These are phyloP conservation scores for Fomitopsis serialis DNA, from an alignment of 768 basidiomycete species.

Conservation along the genomic window DNA sequence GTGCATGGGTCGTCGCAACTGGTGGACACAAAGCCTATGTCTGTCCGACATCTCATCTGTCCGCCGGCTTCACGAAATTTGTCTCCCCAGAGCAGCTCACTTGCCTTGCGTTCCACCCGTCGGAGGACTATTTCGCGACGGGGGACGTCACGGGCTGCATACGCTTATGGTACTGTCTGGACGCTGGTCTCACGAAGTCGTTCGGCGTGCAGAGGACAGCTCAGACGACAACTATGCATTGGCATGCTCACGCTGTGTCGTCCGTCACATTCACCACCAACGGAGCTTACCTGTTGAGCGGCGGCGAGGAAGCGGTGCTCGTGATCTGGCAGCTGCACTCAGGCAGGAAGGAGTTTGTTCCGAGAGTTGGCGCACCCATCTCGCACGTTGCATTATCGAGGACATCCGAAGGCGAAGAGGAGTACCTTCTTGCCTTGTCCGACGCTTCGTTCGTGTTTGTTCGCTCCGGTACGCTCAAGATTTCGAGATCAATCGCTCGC, in stretches of 20 bases:
- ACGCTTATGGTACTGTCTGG: slow-evolving; percentile 89
- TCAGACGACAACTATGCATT: slow-evolving; percentile 84
- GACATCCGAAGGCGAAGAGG: slow-evolving; percentile 58
- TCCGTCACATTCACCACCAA: slow-evolving; percentile 84
- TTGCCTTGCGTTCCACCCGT: slow-evolving; percentile 83
- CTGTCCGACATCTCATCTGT: slow-evolving; percentile 48
- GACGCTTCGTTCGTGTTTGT: slow-evolving; percentile 82
- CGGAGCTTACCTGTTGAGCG: slow-evolving; percentile 88
- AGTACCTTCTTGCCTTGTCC: slow-evolving; percentile 76
- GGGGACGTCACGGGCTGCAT: slow-evolving; percentile 85
- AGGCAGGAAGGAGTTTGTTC: slow-evolving; percentile 87
- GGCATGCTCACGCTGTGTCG: slow-evolving; percentile 94
- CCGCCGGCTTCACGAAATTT: slow-evolving; percentile 75
- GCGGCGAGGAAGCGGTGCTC: slow-evolving; percentile 93
- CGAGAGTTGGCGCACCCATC: slow-evolving; percentile 86
- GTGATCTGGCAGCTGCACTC: slow-evolving; percentile 95
- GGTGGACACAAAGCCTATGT: slow-evolving; percentile 79
- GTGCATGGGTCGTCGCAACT: slow-evolving; percentile 70
- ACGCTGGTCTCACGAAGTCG: slow-evolving; percentile 40
- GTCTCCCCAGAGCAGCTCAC: slow-evolving; percentile 77
- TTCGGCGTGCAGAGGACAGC: slow-evolving; percentile 71
- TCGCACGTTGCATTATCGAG: slow-evolving; percentile 58
- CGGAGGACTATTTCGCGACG: slow-evolving; percentile 91
- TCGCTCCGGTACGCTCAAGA: slow-evolving; percentile 62
- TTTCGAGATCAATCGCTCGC: slow-evolving; percentile 67